Evolutionary conservation across 345 rosid genomes (phyloP).

Genomic region (Conringia planisiliqua): DNA sequence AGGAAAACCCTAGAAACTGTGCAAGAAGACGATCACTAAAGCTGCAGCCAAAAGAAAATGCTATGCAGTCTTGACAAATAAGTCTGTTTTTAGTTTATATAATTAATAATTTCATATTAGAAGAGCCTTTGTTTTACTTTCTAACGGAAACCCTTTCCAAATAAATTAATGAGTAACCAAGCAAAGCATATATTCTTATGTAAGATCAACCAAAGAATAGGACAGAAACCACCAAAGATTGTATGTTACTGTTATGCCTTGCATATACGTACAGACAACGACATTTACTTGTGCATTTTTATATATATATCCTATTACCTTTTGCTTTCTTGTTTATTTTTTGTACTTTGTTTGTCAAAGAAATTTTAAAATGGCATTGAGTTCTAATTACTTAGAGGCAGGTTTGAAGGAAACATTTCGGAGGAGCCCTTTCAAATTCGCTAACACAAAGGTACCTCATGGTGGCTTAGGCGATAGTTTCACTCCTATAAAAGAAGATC

Average conservation of each 20-base stretch:
- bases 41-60: not conserved
- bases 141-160: not conserved
- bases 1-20: not conserved
- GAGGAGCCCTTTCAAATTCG: conserved; percentile 28
- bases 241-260: conserved; percentile 16
- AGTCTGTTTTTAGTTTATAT: not conserved
- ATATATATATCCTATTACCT: not conserved
- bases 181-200: conserved; percentile 23
- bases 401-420: conserved; percentile 10
- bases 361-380: not conserved
- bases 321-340: not conserved
- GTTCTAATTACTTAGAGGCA: conserved; percentile 16
- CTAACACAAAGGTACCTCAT: conserved; percentile 24
- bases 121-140: not conserved
- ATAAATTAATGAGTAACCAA: conserved; percentile 18
- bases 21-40: not conserved
- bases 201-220: conserved; percentile 17
- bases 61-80: not conserved
- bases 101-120: not conserved
- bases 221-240: not conserved
- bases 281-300: not conserved
- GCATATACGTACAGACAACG: conserved; percentile 11
- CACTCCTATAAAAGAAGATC: conserved; percentile 7
- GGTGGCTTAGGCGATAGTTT: conserved; percentile 8
- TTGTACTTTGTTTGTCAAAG: not conserved